A percentile compares a stretch with the other conserved stretches of the same genome.
Evolutionary conservation across 345 rosid species (phyloP).

Genomic region (Moricandia moricandioides): DNA sequence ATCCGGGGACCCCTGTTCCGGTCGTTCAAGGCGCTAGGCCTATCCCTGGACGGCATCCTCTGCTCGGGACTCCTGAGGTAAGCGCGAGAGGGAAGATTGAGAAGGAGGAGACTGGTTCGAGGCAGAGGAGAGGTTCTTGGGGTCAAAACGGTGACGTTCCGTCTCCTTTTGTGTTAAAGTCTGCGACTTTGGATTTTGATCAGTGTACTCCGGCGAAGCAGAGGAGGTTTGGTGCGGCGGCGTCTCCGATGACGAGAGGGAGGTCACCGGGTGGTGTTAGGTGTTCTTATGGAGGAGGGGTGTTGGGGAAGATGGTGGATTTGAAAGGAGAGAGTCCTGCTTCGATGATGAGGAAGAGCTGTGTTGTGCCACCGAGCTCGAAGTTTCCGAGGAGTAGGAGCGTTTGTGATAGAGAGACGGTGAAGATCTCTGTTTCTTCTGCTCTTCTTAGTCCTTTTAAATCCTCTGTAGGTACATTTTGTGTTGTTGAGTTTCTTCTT

Average conservation of each 20-base stretch:
- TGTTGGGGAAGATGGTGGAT: conserved; percentile 65
- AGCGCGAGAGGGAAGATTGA: not conserved
- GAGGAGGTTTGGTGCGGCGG: conserved; percentile 31
- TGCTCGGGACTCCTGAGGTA: conserved; percentile 71
- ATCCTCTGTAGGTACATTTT: conserved; percentile 71
- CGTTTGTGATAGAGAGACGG: conserved; percentile 53
- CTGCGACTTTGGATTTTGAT: conserved; percentile 80
- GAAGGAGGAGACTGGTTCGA: conserved; percentile 20
- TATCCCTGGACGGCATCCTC: conserved; percentile 81
- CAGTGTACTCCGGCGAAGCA: conserved; percentile 75
- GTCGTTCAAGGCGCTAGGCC: conserved; percentile 73
- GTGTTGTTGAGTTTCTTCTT: not conserved
- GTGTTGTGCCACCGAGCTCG: conserved; percentile 50
- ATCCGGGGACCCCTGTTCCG: conserved; percentile 86
- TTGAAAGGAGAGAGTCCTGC: conserved; percentile 45
- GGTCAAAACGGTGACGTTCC: conserved; percentile 47
- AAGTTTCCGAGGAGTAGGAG: conserved; percentile 76
- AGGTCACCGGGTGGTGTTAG: conserved; percentile 48
- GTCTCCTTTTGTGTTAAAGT: conserved; percentile 73
- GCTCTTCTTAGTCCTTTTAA: conserved; percentile 47
- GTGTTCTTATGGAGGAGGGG: conserved; percentile 65
- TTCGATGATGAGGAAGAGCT: conserved; percentile 60
- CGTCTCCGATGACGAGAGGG: conserved; percentile 60
- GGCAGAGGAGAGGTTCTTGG: conserved; percentile 80
- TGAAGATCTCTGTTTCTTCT: conserved; percentile 31